Evolutionary conservation across 2,329 filamentous ascomycete species (phyloP).

Genomic region (Parascedosporium putredinis): DNA sequence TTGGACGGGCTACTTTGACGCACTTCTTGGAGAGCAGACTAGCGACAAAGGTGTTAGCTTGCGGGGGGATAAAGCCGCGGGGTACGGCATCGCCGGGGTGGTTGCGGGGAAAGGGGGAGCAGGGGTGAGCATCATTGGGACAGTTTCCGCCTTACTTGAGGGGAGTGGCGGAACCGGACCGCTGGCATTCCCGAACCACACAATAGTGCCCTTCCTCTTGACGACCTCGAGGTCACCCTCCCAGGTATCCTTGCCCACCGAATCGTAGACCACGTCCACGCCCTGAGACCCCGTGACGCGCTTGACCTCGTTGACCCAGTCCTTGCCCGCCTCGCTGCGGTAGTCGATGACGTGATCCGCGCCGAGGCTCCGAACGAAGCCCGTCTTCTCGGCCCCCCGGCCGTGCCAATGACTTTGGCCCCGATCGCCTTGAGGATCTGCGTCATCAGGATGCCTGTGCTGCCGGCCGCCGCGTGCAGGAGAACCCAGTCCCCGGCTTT

Average conservation of each 20-base stretch:
- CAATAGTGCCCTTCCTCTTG: background rate
- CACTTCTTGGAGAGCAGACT: background rate
- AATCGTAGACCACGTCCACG: background rate
- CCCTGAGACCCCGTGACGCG: background rate
- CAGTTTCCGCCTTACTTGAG: background rate
- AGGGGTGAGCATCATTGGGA: background rate
- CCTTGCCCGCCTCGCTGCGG: background rate
- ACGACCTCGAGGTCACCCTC: background rate
- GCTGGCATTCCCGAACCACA: background rate
- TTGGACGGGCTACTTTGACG: background rate
- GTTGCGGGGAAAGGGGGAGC: no score
- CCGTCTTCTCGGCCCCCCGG: constrained; percentile 29
- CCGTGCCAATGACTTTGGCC: constrained; percentile 32
- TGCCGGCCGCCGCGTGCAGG: constrained; percentile 25
- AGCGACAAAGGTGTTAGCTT: background rate
- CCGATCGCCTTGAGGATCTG: constrained; percentile 23
- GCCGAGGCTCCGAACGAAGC: constrained; percentile 30
- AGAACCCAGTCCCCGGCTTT: constrained; percentile 14
- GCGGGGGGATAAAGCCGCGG: no score
- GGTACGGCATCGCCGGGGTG: no score
- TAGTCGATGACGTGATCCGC: constrained; percentile 35
- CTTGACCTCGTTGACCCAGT: background rate
- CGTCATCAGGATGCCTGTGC: constrained; percentile 34
- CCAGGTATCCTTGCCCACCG: background rate
- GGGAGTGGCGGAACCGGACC: background rate